Base-by-base conservation (phyloP, 495 filamentous ascomycete species). In the Eremomyces bilateralis region DNA sequence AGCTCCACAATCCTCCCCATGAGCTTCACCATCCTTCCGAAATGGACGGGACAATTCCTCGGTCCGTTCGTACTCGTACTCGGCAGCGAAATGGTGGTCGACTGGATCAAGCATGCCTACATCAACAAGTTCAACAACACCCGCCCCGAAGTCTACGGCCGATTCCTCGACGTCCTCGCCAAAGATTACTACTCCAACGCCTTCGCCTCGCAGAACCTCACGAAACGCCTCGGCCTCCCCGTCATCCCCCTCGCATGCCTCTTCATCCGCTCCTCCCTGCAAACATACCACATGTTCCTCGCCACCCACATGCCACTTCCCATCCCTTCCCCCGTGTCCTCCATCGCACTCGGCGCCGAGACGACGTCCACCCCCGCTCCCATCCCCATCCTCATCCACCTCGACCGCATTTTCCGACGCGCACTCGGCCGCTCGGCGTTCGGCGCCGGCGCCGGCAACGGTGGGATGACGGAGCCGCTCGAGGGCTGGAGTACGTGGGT, bases 281-380 rank as follows among this genome's bases (percentile, higher is more conserved):
- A 99, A 52, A 94, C 84, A 8, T 99, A 99, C 54, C 79, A 94
- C 54, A 94, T 94, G 84, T 91, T 95, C 54, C 67, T 95, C 8
- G 76, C 84, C 4, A 81, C 79, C 0, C 67, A 90, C 41, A 58
- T 91, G 11, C 77, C 80, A 5, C 64, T 70, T 2, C 76, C 79
- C 0, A 60, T 82, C 8, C 68, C 76, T 4, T 81, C 78, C 0
- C 68, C 74, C 0, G 68, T 77, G 0, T 71, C 67, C 10, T 63
- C 66, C 2, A 49, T 73, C 15, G 70, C 79, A 2, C 57, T 78
- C 0, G 58, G 62, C 25, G 62, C 63, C 0, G 57, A 57, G 0
- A 54, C 52, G 3, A 31, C 63, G 2, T 60, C 68, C 4, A 74
- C 71, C 2, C 71, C 76, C 4, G 67, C 73, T 11, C 78, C 79